These are phyloP conservation scores for Hymenoscyphus linearis DNA, from an alignment of 2,329 filamentous ascomycete species.

Conservation along the genomic window DNA sequence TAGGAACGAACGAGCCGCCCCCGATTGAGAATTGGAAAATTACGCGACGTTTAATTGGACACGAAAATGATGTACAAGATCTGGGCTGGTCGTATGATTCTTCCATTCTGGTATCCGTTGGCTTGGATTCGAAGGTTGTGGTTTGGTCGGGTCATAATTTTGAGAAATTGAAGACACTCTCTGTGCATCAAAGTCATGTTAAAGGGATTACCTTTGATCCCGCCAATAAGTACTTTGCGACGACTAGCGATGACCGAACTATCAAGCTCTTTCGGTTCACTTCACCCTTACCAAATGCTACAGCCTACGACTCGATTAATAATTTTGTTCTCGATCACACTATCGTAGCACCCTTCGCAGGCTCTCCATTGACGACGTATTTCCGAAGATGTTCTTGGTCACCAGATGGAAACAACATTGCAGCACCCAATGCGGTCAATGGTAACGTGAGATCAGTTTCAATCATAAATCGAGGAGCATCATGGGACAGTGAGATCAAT, in stretches of 20 bases:
- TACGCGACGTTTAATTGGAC: slow-evolving; percentile 84
- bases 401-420: slow-evolving; percentile 93
- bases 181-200: slow-evolving; percentile 93
- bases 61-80: slow-evolving; percentile 98
- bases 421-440: slow-evolving; percentile 93
- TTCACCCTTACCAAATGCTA: slow-evolving; percentile 83
- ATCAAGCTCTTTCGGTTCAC: slow-evolving; percentile 97
- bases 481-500: slow-evolving; percentile 95
- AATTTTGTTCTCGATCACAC: slow-evolving; percentile 96
- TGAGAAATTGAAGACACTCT: slow-evolving; percentile 91
- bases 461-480: slow-evolving; percentile 78
- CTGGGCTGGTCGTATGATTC: slow-evolving; percentile 95
- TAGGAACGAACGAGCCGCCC: slow-evolving; percentile 76
- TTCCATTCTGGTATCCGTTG: slow-evolving; percentile 91
- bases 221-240: slow-evolving; percentile 98
- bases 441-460: slow-evolving; percentile 95
- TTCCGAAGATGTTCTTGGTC: slow-evolving; percentile 97
- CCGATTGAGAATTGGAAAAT: slow-evolving; percentile 98
- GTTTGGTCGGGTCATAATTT: slow-evolving; percentile 98
- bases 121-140: slow-evolving; percentile 94
- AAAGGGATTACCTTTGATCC: slow-evolving; percentile 98
- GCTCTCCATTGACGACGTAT: slow-evolving; percentile 92
- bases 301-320: slow-evolving; percentile 89
- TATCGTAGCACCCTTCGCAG: slow-evolving; percentile 79
- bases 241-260: slow-evolving; percentile 91